Base-by-base conservation (phyloP, 164 flowering plant genomes). In the Stephania yunnanensis region DNA sequence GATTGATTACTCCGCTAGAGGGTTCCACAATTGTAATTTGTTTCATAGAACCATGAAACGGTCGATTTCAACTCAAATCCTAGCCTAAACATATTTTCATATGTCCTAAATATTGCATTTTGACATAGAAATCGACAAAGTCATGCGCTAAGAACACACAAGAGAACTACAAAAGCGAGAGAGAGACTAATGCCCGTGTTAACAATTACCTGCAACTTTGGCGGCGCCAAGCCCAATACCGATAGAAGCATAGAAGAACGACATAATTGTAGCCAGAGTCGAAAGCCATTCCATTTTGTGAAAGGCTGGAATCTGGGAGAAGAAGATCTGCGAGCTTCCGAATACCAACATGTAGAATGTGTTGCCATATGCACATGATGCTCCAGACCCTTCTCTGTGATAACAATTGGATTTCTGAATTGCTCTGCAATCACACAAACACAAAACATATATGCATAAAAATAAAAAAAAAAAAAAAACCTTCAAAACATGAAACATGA, bases 301-400 rank as follows among this genome's bases (percentile, higher is more conserved):
- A 58, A 92, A 86, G 80, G 91, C 78, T 6, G 96, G 97, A 22
- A 91, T 91, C 73, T 89, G 96, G 46, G 97, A 94, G 77, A 84
- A 77, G 4, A 87, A 31, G 4, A 91, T 71, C 80, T 94, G 91
- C 61, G 87, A 45, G 6, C 70, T 80, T 69, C 98, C 98, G 76
- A 92, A 92, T 4, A 86, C 31, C 75, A 92, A n/a, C 92, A 92
- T 94, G 76, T 84, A 89, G 19, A 72, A 30, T 46, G 29, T 77
- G 65, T 74, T 76, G 22, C 80, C 85, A 78, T 83, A 86, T 25
- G 73, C 25, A 79, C 98, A 94, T 17, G 84, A 8, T 70, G 88
- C 91, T 1, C 80, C 17, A 67, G 87, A 92, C 70, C 97, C 97
- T 77, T 86, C 79, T 66, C 61, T 78, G 80, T 92, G 96, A 77